Evolutionary conservation across 371 early-diverging fungal genomes (phyloP), one percentile per base, ranked within the genome.

Genomic region (Phascolomyces articulosus): DNA sequence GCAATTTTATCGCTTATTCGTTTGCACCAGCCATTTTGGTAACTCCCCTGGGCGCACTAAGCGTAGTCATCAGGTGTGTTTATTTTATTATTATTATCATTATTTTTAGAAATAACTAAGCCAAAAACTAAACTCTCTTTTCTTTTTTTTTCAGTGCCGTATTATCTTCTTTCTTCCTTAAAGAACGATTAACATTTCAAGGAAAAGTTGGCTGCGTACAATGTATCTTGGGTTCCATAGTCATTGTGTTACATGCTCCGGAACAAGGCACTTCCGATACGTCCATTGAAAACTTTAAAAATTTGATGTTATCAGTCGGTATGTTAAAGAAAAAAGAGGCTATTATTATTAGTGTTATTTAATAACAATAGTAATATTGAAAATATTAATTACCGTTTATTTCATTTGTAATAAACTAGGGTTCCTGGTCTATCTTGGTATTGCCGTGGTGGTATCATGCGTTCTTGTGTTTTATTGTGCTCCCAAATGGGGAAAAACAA

Each of bases 201-300:
- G 98, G 98, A 44, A 92, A 92, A 67, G 80, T 96, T 28, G 98
- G 98, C 1, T 96, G 96, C 65, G 86, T 91, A 8, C 90, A 96
- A 44, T 96, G 97, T 65, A 85, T 98, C 48, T 70, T 98, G 55
- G 98, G 98, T 11, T 91, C 96, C 1, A 79, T 96, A 9, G 75
- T 96, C 21, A 94, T 97, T 60, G 92, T 97, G 11, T 72, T 97
- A 60, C 94, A 97, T 74, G 90, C 97, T 11, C 97, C 98, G n/a
- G 92, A 90, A 70, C 94, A 96, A 70, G 87, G 87, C 27, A 76
- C 87, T 24, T 65, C 75, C 3, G 90, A 95, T 53, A 82, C 88
- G 18, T 86, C 92, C 0, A 91, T 96, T 38, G 92, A 92, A 60
- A 82, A 93, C 65, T 95, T 98, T 63, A 83, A 93, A 71, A 38